Evolutionary conservation across 352 stramenopile species (phyloP), one percentile per base, ranked within the genome.

Genomic region (Pythium biforme): DNA sequence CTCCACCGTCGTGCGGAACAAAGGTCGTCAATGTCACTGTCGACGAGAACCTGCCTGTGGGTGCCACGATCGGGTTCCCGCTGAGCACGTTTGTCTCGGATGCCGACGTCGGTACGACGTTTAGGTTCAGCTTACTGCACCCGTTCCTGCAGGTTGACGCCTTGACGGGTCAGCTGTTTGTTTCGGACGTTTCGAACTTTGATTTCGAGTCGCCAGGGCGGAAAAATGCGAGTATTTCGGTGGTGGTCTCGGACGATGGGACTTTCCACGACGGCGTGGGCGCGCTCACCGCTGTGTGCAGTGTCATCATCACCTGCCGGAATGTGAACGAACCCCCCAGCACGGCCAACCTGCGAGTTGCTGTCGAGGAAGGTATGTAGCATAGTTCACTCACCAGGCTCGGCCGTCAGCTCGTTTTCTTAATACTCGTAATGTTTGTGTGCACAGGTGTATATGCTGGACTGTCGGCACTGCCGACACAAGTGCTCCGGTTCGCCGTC

Each of bases 281-380:
- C 0, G 9, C 14, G 10, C 45, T 75, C 0, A 66, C 50, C 0
- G 39, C 64, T 0, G 55, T 68, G 2, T 75, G 69, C 49, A 58
- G 27, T 9, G 46, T 75, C 0, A 4, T 52, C 3, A 67, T 75
- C 40, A 22, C 29, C 1, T 65, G 54, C 1, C 40, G 14, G 11
- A 49, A 75, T 39, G 54, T 75, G 9, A 75, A 75, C 29, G 69
- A 75, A 33, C 4, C 69, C 46, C 69, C 69, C 14, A 64, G 48
- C 4, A 64, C 64, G 6, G n/a, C 27, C 1, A 51, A 69, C 17
- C 17, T 69, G 0, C 33, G 26, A 3, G 4, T 72, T 26, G 7
- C 29, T 5, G 33, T 75, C 8, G 7, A 51, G 40, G 69, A 75
- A 72, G 58, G 59, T 72, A 41, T 8, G 8, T 37, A 37, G 8